These are phyloP conservation scores for Cercis canadensis DNA, from an alignment of 306 rosid genomes.

Conservation along the genomic window DNA sequence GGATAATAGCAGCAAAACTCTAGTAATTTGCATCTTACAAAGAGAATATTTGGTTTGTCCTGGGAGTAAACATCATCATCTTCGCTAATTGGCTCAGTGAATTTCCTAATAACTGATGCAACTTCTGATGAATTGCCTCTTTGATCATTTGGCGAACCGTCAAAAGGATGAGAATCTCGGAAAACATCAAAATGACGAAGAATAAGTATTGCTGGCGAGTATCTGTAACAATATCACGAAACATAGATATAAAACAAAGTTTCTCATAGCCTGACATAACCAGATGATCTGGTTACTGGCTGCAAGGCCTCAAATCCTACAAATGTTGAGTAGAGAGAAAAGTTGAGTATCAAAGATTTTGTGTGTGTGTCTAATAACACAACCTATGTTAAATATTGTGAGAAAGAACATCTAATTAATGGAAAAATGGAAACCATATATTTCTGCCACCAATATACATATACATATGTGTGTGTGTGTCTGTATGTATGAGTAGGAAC, in stretches of 20 bases:
- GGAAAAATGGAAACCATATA: constrained; percentile 11
- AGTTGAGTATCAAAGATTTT: background rate
- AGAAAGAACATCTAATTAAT: background rate
- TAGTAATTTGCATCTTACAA: constrained; percentile 63
- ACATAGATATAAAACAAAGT: constrained; percentile 11
- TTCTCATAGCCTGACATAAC: constrained; percentile 34
- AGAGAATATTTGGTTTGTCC: constrained; percentile 52
- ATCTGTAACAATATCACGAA: constrained; percentile 56
- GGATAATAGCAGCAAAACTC: constrained; percentile 18
- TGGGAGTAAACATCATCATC: constrained; percentile 51
- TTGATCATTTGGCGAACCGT: constrained; percentile 72
- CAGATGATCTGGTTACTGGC: constrained; percentile 7
- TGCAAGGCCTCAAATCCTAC: constrained; percentile 16
- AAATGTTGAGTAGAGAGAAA: constrained; percentile 12
- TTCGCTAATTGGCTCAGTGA: constrained; percentile 73
- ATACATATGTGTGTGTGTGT: no score
- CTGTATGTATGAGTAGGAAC: background rate
- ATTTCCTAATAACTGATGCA: constrained; percentile 83
- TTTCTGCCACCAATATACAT: background rate
- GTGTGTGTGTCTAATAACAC: background rate
- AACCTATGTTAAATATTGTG: background rate
- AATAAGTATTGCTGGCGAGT: constrained; percentile 86
- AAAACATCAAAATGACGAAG: constrained; percentile 94
- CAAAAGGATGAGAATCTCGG: constrained; percentile 63
- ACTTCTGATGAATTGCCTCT: constrained; percentile 71